Evolutionary conservation across 1,284 basidiomycete species (phyloP).

Genomic region (Boletus sp.): DNA sequence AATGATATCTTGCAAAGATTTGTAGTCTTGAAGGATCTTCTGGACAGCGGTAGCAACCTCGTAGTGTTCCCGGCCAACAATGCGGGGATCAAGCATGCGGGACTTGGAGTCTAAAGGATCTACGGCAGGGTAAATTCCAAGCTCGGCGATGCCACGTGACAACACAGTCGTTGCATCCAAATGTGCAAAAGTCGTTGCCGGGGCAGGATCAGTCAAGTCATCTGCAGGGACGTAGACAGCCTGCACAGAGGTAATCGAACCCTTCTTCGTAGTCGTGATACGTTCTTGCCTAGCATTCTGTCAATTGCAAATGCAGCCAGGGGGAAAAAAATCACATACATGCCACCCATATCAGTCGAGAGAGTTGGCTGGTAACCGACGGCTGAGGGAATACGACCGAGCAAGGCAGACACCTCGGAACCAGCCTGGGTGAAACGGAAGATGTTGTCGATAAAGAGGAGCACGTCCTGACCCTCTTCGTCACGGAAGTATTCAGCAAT

Average conservation of each 20-base stretch:
- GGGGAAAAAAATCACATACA: constrained; percentile 57
- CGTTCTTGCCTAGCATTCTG: constrained; percentile 75
- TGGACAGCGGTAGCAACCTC: constrained; percentile 92
- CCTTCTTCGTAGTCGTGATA: constrained; percentile 99
- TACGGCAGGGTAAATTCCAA: constrained; percentile 99
- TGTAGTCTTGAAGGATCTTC: constrained; percentile 99
- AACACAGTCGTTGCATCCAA: constrained; percentile 99
- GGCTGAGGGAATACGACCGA: constrained; percentile 99
- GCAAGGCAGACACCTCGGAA: constrained; percentile 98
- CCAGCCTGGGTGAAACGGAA: constrained; percentile 99
- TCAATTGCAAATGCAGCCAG: constrained; percentile 14
- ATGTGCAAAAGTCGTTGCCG: constrained; percentile 98
- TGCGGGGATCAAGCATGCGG: constrained; percentile 98
- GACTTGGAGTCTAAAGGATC: constrained; percentile 99
- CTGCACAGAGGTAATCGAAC: constrained; percentile 98
- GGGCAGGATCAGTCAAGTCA: constrained; percentile 99
- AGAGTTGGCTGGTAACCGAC: constrained; percentile 99
- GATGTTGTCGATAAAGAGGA: constrained; percentile 99
- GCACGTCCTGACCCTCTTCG: constrained; percentile 99
- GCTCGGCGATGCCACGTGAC: constrained; percentile 98
- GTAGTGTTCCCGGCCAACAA: constrained; percentile 92
- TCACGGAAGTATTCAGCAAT: constrained; percentile 99
- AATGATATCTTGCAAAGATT: constrained; percentile 96
- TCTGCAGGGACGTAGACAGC: constrained; percentile 99
- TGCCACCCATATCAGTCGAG: constrained; percentile 99